Base-by-base conservation (phyloP, 352 stramenopile species). In the Plasmopara viticola region DNA sequence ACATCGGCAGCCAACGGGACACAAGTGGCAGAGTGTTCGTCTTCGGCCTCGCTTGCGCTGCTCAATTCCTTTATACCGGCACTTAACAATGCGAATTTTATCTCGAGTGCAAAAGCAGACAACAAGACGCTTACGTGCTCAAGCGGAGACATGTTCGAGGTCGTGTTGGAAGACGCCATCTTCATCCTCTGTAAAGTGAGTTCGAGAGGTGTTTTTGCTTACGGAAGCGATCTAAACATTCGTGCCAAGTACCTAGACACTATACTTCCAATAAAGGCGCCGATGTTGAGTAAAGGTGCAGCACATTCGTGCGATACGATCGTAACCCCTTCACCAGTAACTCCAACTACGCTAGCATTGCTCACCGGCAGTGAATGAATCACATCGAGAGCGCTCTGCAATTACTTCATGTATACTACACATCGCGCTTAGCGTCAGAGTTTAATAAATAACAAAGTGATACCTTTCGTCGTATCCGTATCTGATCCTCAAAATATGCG, bases 171-270 rank as follows among this genome's bases (percentile, higher is more conserved):
- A 2, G 63, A 65, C 28, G 58, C 65, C 6, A 43, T 40, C 12
- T 69, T 69, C 52, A 58, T 68, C 6, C 44, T 74, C 28, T 72
- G 62, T 35, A 48, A 40, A 17, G 56, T 44, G 18, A 42, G 40
- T 1, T 46, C 51, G 13, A 33, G 38, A 13, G 58, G 51, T 12
- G 59, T 68, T 20, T 52, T 38, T 8, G 45, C 62, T n/a, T 60
- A 59, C 39, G 58, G 58, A 34, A 64, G 47, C 31, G 58, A 68
- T 20, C 30, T 67, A 25, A 54, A 61, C 44, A 66, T 66, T 20
- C 43, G 29, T 0, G 57, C 60, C 2, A 39, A 61, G 31, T 65
- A 57, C 35, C 40, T 65, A 17, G 47, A 60, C 12, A 60, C 13
- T n/a, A 34, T 42, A 6, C 51, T 64, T 4, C 10, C 45, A 8